These are phyloP conservation scores for Colletotrichum incanum DNA, from an alignment of 2,329 filamentous ascomycete species.

Conservation along the genomic window DNA sequence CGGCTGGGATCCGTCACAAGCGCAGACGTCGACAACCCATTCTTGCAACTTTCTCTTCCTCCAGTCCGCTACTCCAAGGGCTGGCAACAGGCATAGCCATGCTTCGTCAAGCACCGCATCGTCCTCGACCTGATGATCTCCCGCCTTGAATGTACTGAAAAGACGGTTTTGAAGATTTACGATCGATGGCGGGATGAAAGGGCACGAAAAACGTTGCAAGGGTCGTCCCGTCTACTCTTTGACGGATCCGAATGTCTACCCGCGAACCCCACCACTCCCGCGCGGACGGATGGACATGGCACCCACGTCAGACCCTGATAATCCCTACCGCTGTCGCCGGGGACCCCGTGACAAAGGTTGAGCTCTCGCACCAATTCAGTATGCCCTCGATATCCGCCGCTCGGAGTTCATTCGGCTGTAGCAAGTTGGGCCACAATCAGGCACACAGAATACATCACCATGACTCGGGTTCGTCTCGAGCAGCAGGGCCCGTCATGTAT, in stretches of 20 bases:
- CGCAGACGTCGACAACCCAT: constrained; percentile 1
- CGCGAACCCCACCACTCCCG: constrained; percentile 41
- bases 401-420: not conserved
- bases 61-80: constrained; percentile 8
- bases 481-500: constrained; percentile 15
- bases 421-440: constrained; percentile 34
- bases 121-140: constrained; percentile 29
- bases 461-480: constrained; percentile 26
- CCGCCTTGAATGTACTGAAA: constrained; percentile 12
- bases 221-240: constrained; percentile 30
- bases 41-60: constrained; percentile 24
- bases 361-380: constrained; percentile 1
- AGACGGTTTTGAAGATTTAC: constrained; percentile 12
- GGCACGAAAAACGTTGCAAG: constrained; percentile 21
- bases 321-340: constrained; percentile 7
- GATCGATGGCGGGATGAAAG: constrained; percentile 26
- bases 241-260: constrained; percentile 27
- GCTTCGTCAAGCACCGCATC: constrained; percentile 14
- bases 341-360: not conserved
- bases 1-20: not conserved
- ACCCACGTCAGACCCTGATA: constrained; percentile 32
- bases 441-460: constrained; percentile 26
- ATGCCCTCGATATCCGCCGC: not conserved
- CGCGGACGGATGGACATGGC: constrained; percentile 29
- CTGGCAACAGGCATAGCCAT: constrained; percentile 38